These are phyloP conservation scores for Musa troglodytarum DNA, from an alignment of 176 grass and related monocot species.

Conservation along the genomic window DNA sequence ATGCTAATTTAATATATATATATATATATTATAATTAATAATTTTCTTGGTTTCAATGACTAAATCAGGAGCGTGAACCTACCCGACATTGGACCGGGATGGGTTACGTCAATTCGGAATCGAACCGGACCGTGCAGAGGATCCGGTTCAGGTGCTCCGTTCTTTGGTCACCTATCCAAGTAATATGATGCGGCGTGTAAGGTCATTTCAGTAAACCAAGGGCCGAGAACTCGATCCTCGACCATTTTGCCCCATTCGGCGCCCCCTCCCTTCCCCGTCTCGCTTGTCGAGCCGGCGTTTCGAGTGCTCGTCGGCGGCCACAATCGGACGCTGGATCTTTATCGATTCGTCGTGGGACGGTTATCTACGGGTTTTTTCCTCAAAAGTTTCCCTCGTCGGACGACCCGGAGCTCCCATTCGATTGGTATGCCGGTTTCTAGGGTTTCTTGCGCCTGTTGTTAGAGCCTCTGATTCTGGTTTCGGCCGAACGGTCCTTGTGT, in stretches of 20 bases:
- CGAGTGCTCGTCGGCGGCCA: neutral
- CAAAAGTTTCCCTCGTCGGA: neutral
- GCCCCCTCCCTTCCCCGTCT: neutral
- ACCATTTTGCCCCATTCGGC: neutral
- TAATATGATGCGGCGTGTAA: neutral
- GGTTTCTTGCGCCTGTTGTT: neutral
- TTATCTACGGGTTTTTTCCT: neutral
- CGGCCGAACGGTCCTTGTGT: neutral
- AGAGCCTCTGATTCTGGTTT: neutral
- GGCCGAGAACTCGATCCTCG: neutral
- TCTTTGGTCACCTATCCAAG: neutral
- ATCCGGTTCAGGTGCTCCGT: too few relatives aligned
- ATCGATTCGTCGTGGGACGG: neutral
- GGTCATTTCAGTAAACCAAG: neutral
- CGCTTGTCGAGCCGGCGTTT: neutral
- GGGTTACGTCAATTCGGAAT: too few relatives aligned
- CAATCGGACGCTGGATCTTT: neutral
- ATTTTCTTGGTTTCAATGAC: too few relatives aligned
- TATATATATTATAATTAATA: too few relatives aligned
- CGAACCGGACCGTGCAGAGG: too few relatives aligned
- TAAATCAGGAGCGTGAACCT: too few relatives aligned
- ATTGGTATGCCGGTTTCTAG: constrained; percentile 1
- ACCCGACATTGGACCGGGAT: too few relatives aligned
- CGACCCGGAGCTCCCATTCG: neutral
- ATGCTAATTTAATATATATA: too few relatives aligned